Conservation (phyloP, 192 early-diverging fungal species). For the Coemansia sp. region DNA sequence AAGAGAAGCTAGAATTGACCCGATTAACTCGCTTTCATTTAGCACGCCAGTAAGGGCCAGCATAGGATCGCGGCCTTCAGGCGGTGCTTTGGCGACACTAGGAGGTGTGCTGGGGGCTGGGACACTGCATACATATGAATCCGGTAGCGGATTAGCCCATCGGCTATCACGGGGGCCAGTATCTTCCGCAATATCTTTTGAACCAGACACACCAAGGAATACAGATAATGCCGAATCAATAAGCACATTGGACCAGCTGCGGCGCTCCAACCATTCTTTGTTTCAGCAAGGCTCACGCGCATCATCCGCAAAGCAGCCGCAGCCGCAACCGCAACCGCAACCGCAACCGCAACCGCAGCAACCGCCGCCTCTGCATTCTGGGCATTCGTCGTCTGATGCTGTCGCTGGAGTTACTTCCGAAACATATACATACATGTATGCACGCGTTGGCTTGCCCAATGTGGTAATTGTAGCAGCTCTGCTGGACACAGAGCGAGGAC, state of each 20-base stretch:
- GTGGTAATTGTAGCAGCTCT: conserved; percentile 40
- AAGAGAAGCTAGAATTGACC: conserved; percentile 14
- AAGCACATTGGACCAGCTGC: conserved; percentile 6
- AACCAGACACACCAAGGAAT: conserved; percentile 5
- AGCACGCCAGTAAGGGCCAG: conserved; percentile 42
- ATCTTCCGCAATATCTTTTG: conserved; percentile 4
- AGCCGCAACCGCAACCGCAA: conserved; percentile 11
- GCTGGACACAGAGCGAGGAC: conserved; percentile 40
- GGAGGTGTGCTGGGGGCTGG: conserved; percentile 3
- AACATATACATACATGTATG: conserved; percentile 49
- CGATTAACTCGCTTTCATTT: conserved; percentile 40
- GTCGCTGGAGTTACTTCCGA: conserved; percentile 23
- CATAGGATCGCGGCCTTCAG: conserved; percentile 10
- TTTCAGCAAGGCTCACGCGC: background rate
- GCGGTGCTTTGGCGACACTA: background rate
- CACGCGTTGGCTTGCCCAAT: conserved; percentile 46
- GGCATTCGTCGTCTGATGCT: conserved; percentile 5
- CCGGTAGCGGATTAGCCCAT: conserved; percentile 20
- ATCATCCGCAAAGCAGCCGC: conserved; percentile 7
- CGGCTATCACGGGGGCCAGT: conserved; percentile 22
- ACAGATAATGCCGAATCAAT: background rate
- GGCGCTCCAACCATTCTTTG: conserved; percentile 4
- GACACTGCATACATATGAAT: conserved; percentile 8
- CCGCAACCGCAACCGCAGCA: conserved; percentile 3
- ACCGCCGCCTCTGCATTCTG: conserved; percentile 9